Percentiles rank a stretch among this genome's conserved stretches.
Evolutionary conservation across 257 asterid genomes (phyloP).

Genomic region (Penstemon davidsonii): DNA sequence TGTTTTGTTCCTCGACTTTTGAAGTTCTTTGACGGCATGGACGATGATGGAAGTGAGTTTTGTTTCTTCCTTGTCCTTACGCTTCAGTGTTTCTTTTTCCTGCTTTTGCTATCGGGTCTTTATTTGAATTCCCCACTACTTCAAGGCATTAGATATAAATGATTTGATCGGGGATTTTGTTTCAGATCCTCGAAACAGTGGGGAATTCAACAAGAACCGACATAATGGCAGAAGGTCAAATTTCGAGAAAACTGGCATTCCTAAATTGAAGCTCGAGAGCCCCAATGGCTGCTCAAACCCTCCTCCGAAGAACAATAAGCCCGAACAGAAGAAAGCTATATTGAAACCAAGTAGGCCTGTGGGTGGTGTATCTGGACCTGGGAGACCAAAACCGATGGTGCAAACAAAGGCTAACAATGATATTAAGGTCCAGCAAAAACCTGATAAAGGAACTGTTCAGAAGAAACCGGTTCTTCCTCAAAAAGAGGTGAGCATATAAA

Average conservation of each 20-base stretch:
- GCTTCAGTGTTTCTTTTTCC: slow-evolving; percentile 30
- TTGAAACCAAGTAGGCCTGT: slow-evolving; percentile 49
- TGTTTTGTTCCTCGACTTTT: slow-evolving; percentile 31
- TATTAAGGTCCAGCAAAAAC: slow-evolving; percentile 43
- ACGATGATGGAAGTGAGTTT: slow-evolving; percentile 97
- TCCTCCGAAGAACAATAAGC: slow-evolving; percentile 42
- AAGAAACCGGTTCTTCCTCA: slow-evolving; percentile 54
- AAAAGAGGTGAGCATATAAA: slow-evolving; percentile 45
- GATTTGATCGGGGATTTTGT: slow-evolving; percentile 45
- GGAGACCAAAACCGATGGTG: slow-evolving; percentile 49
- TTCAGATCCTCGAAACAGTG: slow-evolving; percentile 81
- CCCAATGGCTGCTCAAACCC: slow-evolving; percentile 25
- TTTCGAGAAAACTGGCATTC: slow-evolving; percentile 34
- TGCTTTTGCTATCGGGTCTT: slow-evolving; percentile 52
- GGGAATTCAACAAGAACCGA: slow-evolving; percentile 75
- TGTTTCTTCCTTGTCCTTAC: slow-evolving; percentile 27
- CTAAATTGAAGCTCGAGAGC: slow-evolving; percentile 32
- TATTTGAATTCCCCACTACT: slow-evolving; percentile 52
- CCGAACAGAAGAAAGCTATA: slow-evolving; percentile 44
- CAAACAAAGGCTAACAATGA: slow-evolving; percentile 43
- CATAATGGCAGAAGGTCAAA: slow-evolving; percentile 64
- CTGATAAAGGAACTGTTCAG: slow-evolving; percentile 41
- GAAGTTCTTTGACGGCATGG: slow-evolving; percentile 96
- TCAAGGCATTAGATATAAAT: slow-evolving; percentile 30
- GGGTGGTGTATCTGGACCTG: slow-evolving; percentile 41